Base-by-base conservation (phyloP, 495 filamentous ascomycete species). In the Cercophora sp. region DNA sequence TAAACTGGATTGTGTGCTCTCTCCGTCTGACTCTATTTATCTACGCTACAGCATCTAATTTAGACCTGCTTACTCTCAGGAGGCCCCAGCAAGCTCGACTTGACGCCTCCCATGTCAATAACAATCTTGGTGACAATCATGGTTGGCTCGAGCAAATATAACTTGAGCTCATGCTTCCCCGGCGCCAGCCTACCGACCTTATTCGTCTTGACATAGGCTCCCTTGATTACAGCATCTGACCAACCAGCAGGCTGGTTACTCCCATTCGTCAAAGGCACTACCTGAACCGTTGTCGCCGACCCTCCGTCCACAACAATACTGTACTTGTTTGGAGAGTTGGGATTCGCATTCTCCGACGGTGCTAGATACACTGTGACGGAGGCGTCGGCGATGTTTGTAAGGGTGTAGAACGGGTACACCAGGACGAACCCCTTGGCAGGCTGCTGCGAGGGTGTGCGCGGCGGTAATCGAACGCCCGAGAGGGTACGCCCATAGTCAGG, bases 91-190 rank as follows among this genome's bases (percentile, higher is more conserved):
- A 85, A 77, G 47, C 75, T 79, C 31, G 63, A 39, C 60, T 75
- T 74, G 15, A 84, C 66, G 24, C 82, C 83, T 0, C 82, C 83
- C 15, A 85, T 56, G 69, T 86, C 75, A 11, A 85, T 31, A 31
- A 84, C 74, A 29, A 84, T 56, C 60, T 83, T 85, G 60, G 84
- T 77, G 11, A 86, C 56, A n/a, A 83, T 70, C 34, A 85, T 69
- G 20, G 76, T 79, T 26, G 79, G 70, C 63, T 85, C 76, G 41
- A 79, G 56, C 19, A 76, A 56, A 69, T 76, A 79, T 2, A 85
- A 18, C 51, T 70, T 78, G 51, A 84, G 52, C 34, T 70, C 77
- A 58, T 81, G 76, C 55, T 61, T 69, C 19, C 78, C 78, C 2
- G 65, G 40, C 8, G 42, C 55, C n/a, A 64, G 48, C 34, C 64